phyloP scores from a whole-genome alignment of 2,329 filamentous ascomycete species.

The Septoria linicola region DNA sequence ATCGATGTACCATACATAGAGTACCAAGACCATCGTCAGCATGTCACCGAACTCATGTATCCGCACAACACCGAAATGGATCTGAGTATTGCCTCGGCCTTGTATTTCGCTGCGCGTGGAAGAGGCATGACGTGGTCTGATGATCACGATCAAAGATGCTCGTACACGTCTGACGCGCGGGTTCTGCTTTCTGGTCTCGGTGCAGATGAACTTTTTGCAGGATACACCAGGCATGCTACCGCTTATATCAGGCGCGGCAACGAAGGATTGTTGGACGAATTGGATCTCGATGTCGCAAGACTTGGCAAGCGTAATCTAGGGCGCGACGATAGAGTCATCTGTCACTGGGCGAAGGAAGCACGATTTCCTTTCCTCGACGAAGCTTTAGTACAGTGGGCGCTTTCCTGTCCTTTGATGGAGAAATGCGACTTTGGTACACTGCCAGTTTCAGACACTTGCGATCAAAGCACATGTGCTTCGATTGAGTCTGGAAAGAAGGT shows the following conservation, averaged over 20 bases:
- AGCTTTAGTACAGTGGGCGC: constrained; percentile 75
- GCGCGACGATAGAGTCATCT: constrained; percentile 86
- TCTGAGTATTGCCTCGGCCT: constrained; percentile 83
- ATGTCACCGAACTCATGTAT: constrained; percentile 74
- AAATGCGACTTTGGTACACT: constrained; percentile 75
- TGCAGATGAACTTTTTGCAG: constrained; percentile 93
- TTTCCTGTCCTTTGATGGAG: constrained; percentile 70
- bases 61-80: constrained; percentile 99
- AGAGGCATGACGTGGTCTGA: constrained; percentile 38
- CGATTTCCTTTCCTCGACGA: constrained; percentile 92
- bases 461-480: constrained; percentile 23
- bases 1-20: constrained; percentile 81
- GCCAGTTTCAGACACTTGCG: constrained; percentile 21
- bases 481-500: constrained; percentile 80
- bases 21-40: constrained; percentile 64
- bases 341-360: constrained; percentile 84
- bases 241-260: constrained; percentile 72
- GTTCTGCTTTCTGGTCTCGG: constrained; percentile 90
- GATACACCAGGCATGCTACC: constrained; percentile 79
- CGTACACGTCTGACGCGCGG: constrained; percentile 69
- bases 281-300: constrained; percentile 79
- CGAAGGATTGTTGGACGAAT: constrained; percentile 71
- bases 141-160: not conserved
- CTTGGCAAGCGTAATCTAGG: constrained; percentile 93
- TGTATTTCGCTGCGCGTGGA: constrained; percentile 93